phyloP scores from a whole-genome alignment of 2,329 filamentous ascomycete genomes.

The Pseudocercospora crystallina region DNA sequence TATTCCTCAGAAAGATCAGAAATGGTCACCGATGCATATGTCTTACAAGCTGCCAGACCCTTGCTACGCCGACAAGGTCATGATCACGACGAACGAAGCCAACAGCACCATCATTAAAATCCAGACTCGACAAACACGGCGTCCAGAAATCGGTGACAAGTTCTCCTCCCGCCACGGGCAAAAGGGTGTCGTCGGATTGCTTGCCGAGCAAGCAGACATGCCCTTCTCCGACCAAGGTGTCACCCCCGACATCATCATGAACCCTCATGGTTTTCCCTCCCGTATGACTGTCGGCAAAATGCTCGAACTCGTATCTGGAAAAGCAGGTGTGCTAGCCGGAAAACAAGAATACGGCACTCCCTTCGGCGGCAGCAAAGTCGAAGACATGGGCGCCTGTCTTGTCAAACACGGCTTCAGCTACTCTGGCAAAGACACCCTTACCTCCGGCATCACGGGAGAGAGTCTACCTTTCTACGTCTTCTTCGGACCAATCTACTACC shows the following conservation, averaged over 20 bases:
- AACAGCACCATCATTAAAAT: constrained; percentile 89
- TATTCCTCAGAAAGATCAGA: constrained; percentile 26
- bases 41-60: constrained; percentile 61
- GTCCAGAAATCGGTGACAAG: constrained; percentile 95
- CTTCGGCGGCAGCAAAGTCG: constrained; percentile 80
- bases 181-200: constrained; percentile 96
- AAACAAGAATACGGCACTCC: constrained; percentile 85
- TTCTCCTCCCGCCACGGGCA: constrained; percentile 98
- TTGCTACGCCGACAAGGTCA: constrained; percentile 94
- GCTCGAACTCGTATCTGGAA: constrained; percentile 90
- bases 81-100: constrained; percentile 85
- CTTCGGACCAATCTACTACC: constrained; percentile 98
- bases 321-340: constrained; percentile 84
- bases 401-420: constrained; percentile 91
- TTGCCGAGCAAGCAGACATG: constrained; percentile 94
- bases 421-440: constrained; percentile 96
- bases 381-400: constrained; percentile 84
- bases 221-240: constrained; percentile 90
- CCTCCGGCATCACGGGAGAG: constrained; percentile 91
- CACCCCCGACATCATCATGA: constrained; percentile 99
- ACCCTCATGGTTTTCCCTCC: constrained; percentile 98
- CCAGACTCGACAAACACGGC: constrained; percentile 90
- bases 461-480: constrained; percentile 94
- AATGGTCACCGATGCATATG: constrained; percentile 43
- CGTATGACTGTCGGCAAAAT: constrained; percentile 99